phyloP scores from a whole-genome alignment of 352 stramenopile genomes.

The Stephanocyclus meneghinianus region DNA sequence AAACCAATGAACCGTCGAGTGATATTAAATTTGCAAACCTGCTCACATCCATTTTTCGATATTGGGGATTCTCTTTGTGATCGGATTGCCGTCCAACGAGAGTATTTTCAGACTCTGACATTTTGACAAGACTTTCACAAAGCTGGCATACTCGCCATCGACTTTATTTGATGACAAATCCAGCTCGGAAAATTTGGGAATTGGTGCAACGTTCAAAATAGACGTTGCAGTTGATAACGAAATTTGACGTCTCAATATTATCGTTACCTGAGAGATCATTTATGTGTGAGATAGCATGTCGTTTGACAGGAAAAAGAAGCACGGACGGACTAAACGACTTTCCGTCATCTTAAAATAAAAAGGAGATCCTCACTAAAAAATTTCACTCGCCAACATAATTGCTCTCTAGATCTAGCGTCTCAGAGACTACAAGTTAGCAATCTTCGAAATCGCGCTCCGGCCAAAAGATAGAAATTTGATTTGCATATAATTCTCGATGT shows the following conservation, averaged over 20 bases:
- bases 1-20: conserved; percentile 91
- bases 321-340: not conserved
- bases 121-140: conserved; percentile 84
- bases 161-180: conserved; percentile 92
- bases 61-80: conserved; percentile 90
- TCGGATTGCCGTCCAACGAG: conserved; percentile 86
- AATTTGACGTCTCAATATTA: conserved; percentile 87
- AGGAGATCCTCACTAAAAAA: not conserved
- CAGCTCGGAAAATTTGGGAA: conserved; percentile 86
- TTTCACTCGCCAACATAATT: conserved; percentile 9
- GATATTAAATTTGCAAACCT: conserved; percentile 86
- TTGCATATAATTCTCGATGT: conserved; percentile 91
- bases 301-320: conserved; percentile 42
- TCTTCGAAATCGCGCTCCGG: conserved; percentile 1
- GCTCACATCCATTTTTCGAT: conserved; percentile 90
- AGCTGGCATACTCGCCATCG: conserved; percentile 70
- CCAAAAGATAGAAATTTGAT: conserved; percentile 83
- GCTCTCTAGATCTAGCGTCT: conserved; percentile 43
- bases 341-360: not conserved
- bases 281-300: conserved; percentile 87
- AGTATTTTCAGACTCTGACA: conserved; percentile 81
- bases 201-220: conserved; percentile 83
- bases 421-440: conserved; percentile 85
- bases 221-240: conserved; percentile 83
- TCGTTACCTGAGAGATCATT: conserved; percentile 79